Evolutionary conservation across 2,329 filamentous ascomycete species (phyloP), one percentile per base, ranked within the genome.

Genomic region (Fusarium sp.): DNA sequence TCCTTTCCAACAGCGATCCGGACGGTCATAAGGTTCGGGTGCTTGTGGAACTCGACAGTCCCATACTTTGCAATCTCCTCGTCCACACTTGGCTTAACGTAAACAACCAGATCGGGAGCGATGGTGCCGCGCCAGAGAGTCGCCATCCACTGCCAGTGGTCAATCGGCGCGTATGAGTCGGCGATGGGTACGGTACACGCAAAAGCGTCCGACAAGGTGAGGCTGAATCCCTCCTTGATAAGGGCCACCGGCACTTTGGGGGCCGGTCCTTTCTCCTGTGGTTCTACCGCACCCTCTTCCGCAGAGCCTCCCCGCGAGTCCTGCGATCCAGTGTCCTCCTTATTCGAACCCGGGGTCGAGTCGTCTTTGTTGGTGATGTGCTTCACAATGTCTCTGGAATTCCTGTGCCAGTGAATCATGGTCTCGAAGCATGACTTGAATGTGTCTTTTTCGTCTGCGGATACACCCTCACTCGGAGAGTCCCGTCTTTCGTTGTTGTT

Each of bases 131-230:
- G 89, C 95, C 95, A 98, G 20, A 97, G 86, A 44, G 92, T 95
- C 34, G 95, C 95, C 84, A 96, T 93, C 95, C 95, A 98, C 79
- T 96, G 92, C 93, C 95, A 98, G 81, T 98, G 95, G 74, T 97
- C 93, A n/a, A 91, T 86, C 0, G 92, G 89, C 14, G 89, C 87
- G 78, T 96, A 97, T 6, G 86, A 84, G 76, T 97, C 93, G 16
- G 85, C 82, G 70, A 96, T 93, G 1, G 91, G 90, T 44, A 94
- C 89, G 13, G 85, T 83, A 59, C 87, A 88, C 1, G 93, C 91
- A 77, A 91, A 95, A 51, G 85, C 83, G 77, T 97, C 92, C 1
- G 92, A 90, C 0, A 91, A 86, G 11, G 90, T 91, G 40, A 97
- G 87, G 66, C 93, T 93, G 79, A 93, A 97, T 20, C 91, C 88